These are phyloP conservation scores for Dionaea muscipula DNA, from an alignment of 179 eudicot species.

Conservation along the genomic window DNA sequence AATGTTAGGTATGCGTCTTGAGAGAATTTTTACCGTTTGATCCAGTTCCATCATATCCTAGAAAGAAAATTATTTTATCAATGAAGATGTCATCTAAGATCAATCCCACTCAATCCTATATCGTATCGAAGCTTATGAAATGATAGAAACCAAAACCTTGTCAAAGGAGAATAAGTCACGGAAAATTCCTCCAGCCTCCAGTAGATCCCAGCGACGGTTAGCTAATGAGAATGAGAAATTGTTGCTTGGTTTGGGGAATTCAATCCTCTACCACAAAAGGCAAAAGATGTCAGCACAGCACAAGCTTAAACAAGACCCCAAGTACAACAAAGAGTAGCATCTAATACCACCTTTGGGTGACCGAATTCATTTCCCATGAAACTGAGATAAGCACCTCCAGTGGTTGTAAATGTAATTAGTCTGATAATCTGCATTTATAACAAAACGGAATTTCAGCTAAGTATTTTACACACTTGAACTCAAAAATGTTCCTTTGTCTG, in stretches of 20 bases:
- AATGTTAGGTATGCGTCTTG: conserved; percentile 53
- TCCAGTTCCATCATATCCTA: conserved; percentile 97
- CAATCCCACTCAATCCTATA: background rate
- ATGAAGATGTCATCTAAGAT: background rate
- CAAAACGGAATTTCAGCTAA: background rate
- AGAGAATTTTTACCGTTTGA: conserved; percentile 45
- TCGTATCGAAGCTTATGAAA: background rate
- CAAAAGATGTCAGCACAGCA: conserved; percentile 7
- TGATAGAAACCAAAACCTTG: conserved; percentile 37
- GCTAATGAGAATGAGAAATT: conserved; percentile 68
- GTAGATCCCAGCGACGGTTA: conserved; percentile 74
- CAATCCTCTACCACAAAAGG: conserved; percentile 52
- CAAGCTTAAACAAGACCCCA: background rate
- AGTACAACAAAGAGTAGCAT: background rate
- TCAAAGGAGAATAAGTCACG: conserved; percentile 53
- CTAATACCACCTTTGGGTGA: conserved; percentile 77
- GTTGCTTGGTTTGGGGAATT: conserved; percentile 81
- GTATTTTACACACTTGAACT: no score
- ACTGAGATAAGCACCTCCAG: conserved; percentile 80
- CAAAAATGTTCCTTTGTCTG: no score
- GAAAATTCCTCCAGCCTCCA: conserved; percentile 43
- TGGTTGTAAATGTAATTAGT: conserved; percentile 72
- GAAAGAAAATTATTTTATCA: background rate
- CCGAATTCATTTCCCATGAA: conserved; percentile 99
- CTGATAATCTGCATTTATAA: conserved; percentile 53